Base-by-base conservation (phyloP, 2,329 filamentous ascomycete species). In the Phialophora tarda region DNA sequence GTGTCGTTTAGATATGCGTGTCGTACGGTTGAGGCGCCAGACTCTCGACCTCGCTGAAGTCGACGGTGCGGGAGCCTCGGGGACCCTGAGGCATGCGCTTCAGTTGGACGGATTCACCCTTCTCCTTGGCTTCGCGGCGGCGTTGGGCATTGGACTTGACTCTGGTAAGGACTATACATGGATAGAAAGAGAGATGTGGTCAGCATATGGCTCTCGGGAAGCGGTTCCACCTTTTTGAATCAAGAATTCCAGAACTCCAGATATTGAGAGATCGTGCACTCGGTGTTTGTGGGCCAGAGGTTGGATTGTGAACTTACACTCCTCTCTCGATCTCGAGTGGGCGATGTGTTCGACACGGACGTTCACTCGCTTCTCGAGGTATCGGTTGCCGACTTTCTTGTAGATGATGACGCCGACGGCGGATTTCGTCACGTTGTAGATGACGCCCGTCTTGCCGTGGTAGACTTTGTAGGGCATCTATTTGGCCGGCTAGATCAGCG, bases 311-410 rank as follows among this genome's bases (percentile, higher is more conserved):
- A 10, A 61, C 68, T 70, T 70, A 70, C 68, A 98, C 82, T 95
- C 94, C 78, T 98, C 94, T 80, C 95, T 89, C 78, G 94, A 98
- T 82, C 95, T 91, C 76, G 94, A 98, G 81, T 91, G 91, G 79
- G 85, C 84, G 84, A 99, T 88, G 90, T 99, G 95, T 90, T 99
- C 95, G 83, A 98, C 84, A 81, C 95, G 92, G 85, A 99, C 87
- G 89, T 97, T 98, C 87, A 99, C 89, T 83, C 95, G 94, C 93
- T 99, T 99, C 91, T 99, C 95, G 82, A 99, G 88, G 89, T 97
- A 99, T 80, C 94, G 91, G 90, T 98, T 95, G 85, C 93, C 93
- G 82, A 99, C 95, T 84, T 96, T 92, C 89, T 97, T 97, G 91
- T 96, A 94, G 85, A 99, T 91, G 85, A 99, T 97, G 83, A 99